These are phyloP conservation scores for Digitaria exilis DNA, from an alignment of 202 grass and related monocot species.

Conservation along the genomic window DNA sequence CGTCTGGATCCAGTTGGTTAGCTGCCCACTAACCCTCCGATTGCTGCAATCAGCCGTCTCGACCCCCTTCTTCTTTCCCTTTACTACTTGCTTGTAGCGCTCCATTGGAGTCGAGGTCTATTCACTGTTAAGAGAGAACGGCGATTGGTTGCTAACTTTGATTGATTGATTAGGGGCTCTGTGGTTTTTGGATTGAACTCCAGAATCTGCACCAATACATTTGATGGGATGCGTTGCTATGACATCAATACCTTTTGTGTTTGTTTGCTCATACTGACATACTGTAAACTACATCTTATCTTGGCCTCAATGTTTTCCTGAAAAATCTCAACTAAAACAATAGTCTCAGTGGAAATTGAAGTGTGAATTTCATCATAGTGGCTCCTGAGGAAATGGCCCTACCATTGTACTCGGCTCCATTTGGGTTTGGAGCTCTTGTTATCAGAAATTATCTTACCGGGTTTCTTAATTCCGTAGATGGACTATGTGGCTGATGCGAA, in stretches of 20 bases:
- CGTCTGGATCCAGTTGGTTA: slow-evolving; percentile 86
- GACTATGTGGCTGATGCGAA: slow-evolving; percentile 88
- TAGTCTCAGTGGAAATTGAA: background rate
- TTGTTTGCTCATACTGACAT: slow-evolving; percentile 14
- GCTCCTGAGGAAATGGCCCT: background rate
- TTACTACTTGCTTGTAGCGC: background rate
- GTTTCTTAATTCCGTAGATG: slow-evolving; percentile 55
- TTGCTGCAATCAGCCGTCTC: background rate
- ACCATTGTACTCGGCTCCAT: background rate
- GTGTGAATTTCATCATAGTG: background rate
- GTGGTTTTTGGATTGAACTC: too few relatives aligned
- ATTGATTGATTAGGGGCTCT: background rate
- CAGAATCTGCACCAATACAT: background rate
- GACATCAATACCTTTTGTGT: too few relatives aligned
- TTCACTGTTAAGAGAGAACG: too few relatives aligned
- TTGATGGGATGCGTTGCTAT: too few relatives aligned
- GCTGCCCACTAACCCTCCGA: background rate
- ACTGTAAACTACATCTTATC: too few relatives aligned
- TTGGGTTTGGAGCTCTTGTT: background rate
- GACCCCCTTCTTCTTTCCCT: background rate
- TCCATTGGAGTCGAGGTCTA: too few relatives aligned
- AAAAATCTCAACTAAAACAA: background rate
- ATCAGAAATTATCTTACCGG: background rate
- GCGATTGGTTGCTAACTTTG: background rate
- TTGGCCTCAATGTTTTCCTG: background rate